Conservation (phyloP, 2,329 filamentous ascomycete species). For the Rhinocladiella mackenziei region DNA sequence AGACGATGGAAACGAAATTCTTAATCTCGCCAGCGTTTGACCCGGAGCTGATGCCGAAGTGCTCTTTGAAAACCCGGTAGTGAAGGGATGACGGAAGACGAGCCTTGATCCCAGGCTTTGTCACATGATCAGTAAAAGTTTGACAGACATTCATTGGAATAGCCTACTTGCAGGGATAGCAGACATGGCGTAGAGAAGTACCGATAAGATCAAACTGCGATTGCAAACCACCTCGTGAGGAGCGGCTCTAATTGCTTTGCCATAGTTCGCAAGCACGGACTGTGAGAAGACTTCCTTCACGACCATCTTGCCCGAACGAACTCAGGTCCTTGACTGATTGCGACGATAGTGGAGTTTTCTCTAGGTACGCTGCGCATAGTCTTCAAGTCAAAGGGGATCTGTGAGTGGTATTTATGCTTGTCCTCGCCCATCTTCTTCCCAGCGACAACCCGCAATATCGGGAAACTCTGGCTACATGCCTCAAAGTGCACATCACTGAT, state of each 20-base stretch:
- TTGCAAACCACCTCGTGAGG: conserved; percentile 20
- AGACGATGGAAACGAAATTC: conserved; percentile 40
- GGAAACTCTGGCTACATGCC: too few relatives aligned
- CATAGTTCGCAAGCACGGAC: conserved; percentile 19
- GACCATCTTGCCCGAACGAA: conserved; percentile 15
- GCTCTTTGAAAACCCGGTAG: conserved; percentile 37
- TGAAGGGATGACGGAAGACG: conserved; percentile 33
- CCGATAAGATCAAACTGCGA: conserved; percentile 8
- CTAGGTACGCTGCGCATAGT: too few relatives aligned
- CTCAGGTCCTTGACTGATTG: background rate
- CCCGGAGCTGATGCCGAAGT: conserved; percentile 35
- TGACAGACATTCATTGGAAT: background rate
- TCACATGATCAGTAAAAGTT: conserved; percentile 1
- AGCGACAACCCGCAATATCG: too few relatives aligned
- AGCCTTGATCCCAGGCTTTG: conserved; percentile 37
- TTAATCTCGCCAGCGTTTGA: conserved; percentile 31
- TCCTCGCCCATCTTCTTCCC: too few relatives aligned
- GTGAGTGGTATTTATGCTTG: too few relatives aligned
- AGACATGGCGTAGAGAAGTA: conserved; percentile 10
- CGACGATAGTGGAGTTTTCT: too few relatives aligned
- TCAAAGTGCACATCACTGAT: too few relatives aligned
- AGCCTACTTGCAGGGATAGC: conserved; percentile 26
- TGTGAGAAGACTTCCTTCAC: conserved; percentile 3
- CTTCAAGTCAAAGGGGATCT: too few relatives aligned
- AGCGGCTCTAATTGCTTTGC: conserved; percentile 5